Evolutionary conservation across 108 stramenopile species (phyloP), one percentile per base, ranked within the genome.

Genomic region (Bacterosira constricta): DNA sequence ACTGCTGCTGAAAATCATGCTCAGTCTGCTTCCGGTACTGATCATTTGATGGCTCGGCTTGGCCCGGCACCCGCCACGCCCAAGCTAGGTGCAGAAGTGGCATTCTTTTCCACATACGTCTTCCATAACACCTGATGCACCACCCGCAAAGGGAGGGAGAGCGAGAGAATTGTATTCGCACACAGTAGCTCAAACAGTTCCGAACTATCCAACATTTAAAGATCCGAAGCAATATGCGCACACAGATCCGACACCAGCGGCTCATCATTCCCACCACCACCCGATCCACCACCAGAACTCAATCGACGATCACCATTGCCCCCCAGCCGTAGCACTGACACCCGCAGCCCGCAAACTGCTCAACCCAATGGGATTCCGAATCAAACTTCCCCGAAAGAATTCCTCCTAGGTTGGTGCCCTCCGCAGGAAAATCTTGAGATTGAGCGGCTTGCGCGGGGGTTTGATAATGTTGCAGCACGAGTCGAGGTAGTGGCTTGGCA

Each of bases 371-470:
- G 90, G 90, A 66, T 94, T 91, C 38, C 81, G 79, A n/a, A 83
- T 84, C 6, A 91, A 81, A 34, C 79, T 77, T 4, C 92, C 92
- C 13, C 93, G 64, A 57, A 94, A 94, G 74, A 90, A 94, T 62
- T 94, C 93, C 64, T 94, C 93, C 71, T 94, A 90, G 1, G 93
- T 91, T 1, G 93, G 93, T 27, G 93, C 93, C 26, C 93, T 59
- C 44, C 89, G 68, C 55, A 94, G 65, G 39, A 88, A 84, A 36
- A 94, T 80, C 66, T 94, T 94, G n/a, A 88, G 70, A 56, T 90
- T 87, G 36, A 87, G 25, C 21, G 90, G 93, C 63, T 94, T 91
- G 74, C 86, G 85, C 17, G 85, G 90, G 26, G 93, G 93, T 63
- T 84, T 76, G 13, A 94, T 81, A 73, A 91, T 79, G 47, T 85